A percentile compares a stretch with the other conserved stretches of the same genome.
These are phyloP conservation scores for Penicillium griseofulvum DNA, from an alignment of 2,329 filamentous ascomycete species.

Conservation along the genomic window DNA sequence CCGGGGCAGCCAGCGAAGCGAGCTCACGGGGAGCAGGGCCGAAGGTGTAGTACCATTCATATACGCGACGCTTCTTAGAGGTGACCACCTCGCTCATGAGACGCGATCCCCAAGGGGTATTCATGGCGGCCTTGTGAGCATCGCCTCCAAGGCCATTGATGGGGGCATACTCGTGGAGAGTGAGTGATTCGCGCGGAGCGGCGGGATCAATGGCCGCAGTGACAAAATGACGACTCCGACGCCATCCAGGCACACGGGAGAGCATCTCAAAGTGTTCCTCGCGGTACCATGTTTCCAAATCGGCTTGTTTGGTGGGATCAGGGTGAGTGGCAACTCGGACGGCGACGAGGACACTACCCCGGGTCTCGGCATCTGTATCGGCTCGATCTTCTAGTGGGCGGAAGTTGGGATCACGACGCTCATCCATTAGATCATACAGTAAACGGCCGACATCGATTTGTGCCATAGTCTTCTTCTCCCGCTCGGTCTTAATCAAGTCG, in stretches of 20 bases:
- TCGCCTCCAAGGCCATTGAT: slow-evolving; percentile 65
- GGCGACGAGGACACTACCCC: slow-evolving; percentile 61
- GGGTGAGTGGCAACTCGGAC: slow-evolving; percentile 60
- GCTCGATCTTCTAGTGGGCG: slow-evolving; percentile 59
- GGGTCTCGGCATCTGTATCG: slow-evolving; percentile 53
- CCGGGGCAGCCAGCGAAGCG: slow-evolving; percentile 50
- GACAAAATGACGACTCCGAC: slow-evolving; percentile 68
- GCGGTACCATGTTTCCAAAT: slow-evolving; percentile 67
- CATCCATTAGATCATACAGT: slow-evolving; percentile 66
- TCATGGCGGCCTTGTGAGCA: slow-evolving; percentile 62
- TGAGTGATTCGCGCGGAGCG: slow-evolving; percentile 58
- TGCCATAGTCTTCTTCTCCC: slow-evolving; percentile 61
- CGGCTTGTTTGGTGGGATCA: slow-evolving; percentile 50
- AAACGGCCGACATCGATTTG: slow-evolving; percentile 67
- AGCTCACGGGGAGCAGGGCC: slow-evolving; percentile 71
- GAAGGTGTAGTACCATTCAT: slow-evolving; percentile 76
- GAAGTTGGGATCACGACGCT: slow-evolving; percentile 57
- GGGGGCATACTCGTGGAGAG: slow-evolving; percentile 70
- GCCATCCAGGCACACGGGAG: slow-evolving; percentile 73
- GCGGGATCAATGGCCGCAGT: slow-evolving; percentile 62
- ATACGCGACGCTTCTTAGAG: slow-evolving; percentile 58
- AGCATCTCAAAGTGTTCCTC: slow-evolving; percentile 73
- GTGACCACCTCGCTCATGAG: slow-evolving; percentile 60
- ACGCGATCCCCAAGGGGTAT: slow-evolving; percentile 61
- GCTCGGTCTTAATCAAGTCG: slow-evolving; percentile 54